A percentile compares a stretch with the other conserved stretches of the same genome.
Evolutionary conservation across 257 asterid species (phyloP).

Genomic region (Paraleonurus japonicus): DNA sequence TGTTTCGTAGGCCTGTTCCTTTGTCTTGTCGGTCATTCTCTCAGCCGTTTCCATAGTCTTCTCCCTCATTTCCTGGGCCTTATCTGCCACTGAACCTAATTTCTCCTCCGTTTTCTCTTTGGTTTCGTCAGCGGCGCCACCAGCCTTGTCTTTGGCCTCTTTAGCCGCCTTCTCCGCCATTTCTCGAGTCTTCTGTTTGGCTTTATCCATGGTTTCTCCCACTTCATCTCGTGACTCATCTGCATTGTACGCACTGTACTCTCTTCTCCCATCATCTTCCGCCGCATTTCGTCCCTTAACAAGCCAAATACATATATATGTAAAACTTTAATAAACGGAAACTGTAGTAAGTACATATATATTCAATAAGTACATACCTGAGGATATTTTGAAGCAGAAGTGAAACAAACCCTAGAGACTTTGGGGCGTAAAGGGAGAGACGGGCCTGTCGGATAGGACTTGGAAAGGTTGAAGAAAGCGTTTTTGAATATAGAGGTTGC

Average conservation of each 20-base stretch:
- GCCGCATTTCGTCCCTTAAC: conserved; percentile 43
- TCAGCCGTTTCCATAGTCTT: conserved; percentile 37
- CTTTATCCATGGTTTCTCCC: conserved; percentile 29
- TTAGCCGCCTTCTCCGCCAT: conserved; percentile 45
- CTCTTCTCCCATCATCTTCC: conserved; percentile 40
- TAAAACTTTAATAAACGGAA: not conserved
- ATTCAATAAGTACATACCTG: conserved; percentile 45
- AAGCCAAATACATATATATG: too few relatives aligned
- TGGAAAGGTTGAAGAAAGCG: conserved; percentile 40
- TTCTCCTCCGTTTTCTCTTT: not conserved
- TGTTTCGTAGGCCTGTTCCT: conserved; percentile 34
- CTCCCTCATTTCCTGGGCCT: conserved; percentile 35
- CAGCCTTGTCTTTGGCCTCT: conserved; percentile 30
- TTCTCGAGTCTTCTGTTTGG: conserved; percentile 33
- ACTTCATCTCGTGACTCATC: conserved; percentile 34
- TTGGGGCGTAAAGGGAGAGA: conserved; percentile 38
- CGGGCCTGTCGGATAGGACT: conserved; percentile 36
- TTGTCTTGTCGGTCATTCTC: conserved; percentile 32
- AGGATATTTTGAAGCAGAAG: conserved; percentile 46
- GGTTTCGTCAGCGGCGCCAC: not conserved
- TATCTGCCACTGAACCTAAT: conserved; percentile 15
- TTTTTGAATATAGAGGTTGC: conserved; percentile 47
- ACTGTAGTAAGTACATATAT: too few relatives aligned
- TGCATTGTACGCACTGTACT: conserved; percentile 27
- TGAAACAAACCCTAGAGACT: conserved; percentile 56